Evolutionary conservation across 2,329 filamentous ascomycete species (phyloP), one percentile per base, ranked within the genome.

Genomic region (Neurospora sp.): DNA sequence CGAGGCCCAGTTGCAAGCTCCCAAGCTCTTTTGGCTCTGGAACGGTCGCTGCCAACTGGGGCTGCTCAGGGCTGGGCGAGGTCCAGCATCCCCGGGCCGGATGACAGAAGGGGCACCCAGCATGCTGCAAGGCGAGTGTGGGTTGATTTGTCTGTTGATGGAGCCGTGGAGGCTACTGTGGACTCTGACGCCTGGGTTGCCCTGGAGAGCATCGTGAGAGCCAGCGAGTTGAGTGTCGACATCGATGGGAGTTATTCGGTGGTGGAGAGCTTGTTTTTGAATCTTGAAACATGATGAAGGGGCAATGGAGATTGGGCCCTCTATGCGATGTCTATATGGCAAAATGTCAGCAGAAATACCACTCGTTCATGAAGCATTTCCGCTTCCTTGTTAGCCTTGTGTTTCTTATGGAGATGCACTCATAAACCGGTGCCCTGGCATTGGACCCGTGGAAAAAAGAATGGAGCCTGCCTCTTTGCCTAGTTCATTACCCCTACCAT

Each of bases 11-110:
- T 70, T 68, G 52, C 69, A 68, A 68, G 69, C 52, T 67, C 58
- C 39, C 71, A 68, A 70, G 72, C 70, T 72, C 70, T 72, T 70
- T 68, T 72, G 71, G 52, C 52, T 62, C 52, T 62, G 52, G 52
- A 62, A 62, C 52, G 52, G 52, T 62, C 52, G 52, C 28, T 62
- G 52, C 15, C 52, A 33, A 58, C 52, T 58, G 52, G 52, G 52
- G 52, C 52, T 58, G 52, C 52, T 58, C 52, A 58, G 52, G 23
- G 52, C 52, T 58, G 52, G 52, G 13, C 52, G 52, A 58, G 52
- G 52, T 58, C 52, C 28, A 62, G 52, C 52, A 62, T 62, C 52
- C 52, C 52, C 52, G 52, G 52, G 52, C 52, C 52, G 52, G 52
- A 33, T 62, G 52, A 36, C 52, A 33, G 52, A 62, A 62, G 52